Conservation (phyloP, 305 asterid species). For the Solanum aculeatissimum region DNA sequence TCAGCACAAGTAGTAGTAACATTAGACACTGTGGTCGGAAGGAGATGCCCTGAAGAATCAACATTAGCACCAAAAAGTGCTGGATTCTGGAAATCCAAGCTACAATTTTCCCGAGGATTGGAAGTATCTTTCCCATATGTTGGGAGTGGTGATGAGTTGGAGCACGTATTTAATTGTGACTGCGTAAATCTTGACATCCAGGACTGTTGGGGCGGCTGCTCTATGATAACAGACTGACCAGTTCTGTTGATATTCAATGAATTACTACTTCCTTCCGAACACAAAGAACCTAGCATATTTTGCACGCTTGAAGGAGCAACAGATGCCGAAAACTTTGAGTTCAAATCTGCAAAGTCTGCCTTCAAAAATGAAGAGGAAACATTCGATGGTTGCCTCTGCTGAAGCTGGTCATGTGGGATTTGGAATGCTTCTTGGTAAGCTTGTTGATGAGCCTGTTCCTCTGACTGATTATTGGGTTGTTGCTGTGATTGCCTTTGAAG, state of each 20-base stretch:
- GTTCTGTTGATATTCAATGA: slow-evolving; percentile 50
- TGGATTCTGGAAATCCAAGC: slow-evolving; percentile 54
- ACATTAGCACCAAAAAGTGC: slow-evolving; percentile 45
- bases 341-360: slow-evolving; percentile 38
- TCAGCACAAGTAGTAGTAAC: slow-evolving; percentile 38
- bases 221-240: slow-evolving; percentile 41
- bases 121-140: slow-evolving; percentile 53
- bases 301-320: slow-evolving; percentile 46
- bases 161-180: slow-evolving; percentile 28
- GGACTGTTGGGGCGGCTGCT: slow-evolving; percentile 54
- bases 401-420: slow-evolving; percentile 52
- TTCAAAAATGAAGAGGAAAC: slow-evolving; percentile 57
- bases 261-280: slow-evolving; percentile 60
- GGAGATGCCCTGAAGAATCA: slow-evolving; percentile 60
- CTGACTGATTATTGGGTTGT: slow-evolving; percentile 25
- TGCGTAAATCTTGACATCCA: slow-evolving; percentile 50
- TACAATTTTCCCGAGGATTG: slow-evolving; percentile 43
- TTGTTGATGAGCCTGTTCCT: slow-evolving; percentile 35
- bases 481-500: slow-evolving; percentile 32
- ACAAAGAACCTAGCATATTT: slow-evolving; percentile 55
- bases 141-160: slow-evolving; percentile 32
- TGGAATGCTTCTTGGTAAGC: slow-evolving; percentile 42
- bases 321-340: slow-evolving; percentile 35
- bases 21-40: slow-evolving; percentile 56
- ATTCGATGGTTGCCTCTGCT: slow-evolving; percentile 50